A percentile compares a stretch with the other conserved stretches of the same genome.
phyloP scores from a whole-genome alignment of 306 rosid species.

The Fragaria nilgerrensis region DNA sequence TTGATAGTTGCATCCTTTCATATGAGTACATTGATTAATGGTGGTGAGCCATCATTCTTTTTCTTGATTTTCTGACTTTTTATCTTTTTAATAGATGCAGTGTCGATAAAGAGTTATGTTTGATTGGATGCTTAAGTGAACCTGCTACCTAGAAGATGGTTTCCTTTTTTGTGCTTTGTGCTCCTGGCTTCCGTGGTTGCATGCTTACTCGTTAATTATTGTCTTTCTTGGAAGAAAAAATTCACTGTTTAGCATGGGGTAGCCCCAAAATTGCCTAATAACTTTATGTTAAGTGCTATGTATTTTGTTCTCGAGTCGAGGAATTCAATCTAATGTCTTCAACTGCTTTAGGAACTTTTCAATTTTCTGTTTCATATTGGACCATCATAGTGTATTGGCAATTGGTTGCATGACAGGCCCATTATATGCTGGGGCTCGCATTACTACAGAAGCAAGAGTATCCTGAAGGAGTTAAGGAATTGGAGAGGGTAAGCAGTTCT shows the following conservation, averaged over 20 bases:
- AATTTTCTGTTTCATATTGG: not conserved
- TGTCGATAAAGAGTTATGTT: not conserved
- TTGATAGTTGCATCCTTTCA: not conserved
- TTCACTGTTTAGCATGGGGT: not conserved
- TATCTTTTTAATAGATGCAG: not conserved
- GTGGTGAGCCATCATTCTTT: not conserved
- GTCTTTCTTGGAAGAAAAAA: not conserved
- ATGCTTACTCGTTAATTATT: not conserved
- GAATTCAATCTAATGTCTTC: constrained; percentile 9
- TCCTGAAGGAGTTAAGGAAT: constrained; percentile 62
- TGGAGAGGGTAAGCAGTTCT: constrained; percentile 65
- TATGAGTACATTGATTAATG: not conserved
- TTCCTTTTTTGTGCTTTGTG: not conserved
- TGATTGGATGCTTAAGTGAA: not conserved
- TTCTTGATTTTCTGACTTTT: not conserved
- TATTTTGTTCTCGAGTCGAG: not conserved
- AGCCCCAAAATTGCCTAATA: not conserved
- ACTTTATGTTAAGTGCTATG: not conserved
- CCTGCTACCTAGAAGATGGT: not conserved
- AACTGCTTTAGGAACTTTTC: constrained; percentile 18
- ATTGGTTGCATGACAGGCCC: constrained; percentile 57
- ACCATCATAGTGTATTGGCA: not conserved
- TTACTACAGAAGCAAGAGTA: constrained; percentile 56
- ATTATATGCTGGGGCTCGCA: constrained; percentile 90
- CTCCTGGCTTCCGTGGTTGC: not conserved